A percentile compares a stretch with the other conserved stretches of the same genome.
Evolutionary conservation across 2,329 filamentous ascomycete species (phyloP).

Genomic region (Proliferodiscus dingleyae): DNA sequence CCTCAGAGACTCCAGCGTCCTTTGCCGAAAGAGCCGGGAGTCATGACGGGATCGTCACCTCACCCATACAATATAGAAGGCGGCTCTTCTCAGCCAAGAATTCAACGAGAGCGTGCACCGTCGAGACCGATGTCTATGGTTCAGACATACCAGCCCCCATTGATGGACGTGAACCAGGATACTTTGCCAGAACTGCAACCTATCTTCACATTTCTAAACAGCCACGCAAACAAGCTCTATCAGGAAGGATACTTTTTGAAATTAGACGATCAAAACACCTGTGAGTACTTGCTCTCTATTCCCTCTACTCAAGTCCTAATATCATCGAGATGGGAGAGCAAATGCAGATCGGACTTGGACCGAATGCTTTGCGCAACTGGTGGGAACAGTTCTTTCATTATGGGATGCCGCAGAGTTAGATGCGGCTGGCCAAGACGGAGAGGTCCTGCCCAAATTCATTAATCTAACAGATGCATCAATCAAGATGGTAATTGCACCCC

Average conservation of each 20-base stretch:
- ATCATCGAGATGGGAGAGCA: conserved; percentile 68
- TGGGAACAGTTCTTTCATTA: conserved; percentile 88
- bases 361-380: conserved; percentile 94
- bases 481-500: conserved; percentile 68
- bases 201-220: conserved; percentile 91
- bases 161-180: conserved; percentile 80
- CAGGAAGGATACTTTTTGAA: conserved; percentile 98
- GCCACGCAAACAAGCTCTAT: conserved; percentile 92
- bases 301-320: conserved; percentile 28
- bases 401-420: conserved; percentile 96
- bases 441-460: conserved; percentile 87
- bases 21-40: conserved; percentile 3
- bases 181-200: conserved; percentile 90
- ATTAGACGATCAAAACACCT: conserved; percentile 86
- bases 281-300: conserved; percentile 50
- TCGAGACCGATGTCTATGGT: conserved; percentile 79
- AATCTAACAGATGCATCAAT: conserved; percentile 97
- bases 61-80: conserved; percentile 17
- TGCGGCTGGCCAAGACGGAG: conserved; percentile 75
- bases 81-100: conserved; percentile 30
- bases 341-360: conserved; percentile 86
- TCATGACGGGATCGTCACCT: conserved; percentile 2
- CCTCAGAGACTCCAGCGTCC: conserved; percentile 36
- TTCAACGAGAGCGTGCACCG: conserved; percentile 39
- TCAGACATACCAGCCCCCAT: conserved; percentile 75